Evolutionary conservation across 1,284 basidiomycete species (phyloP).

Genomic region (Pseudozyma pruni): DNA sequence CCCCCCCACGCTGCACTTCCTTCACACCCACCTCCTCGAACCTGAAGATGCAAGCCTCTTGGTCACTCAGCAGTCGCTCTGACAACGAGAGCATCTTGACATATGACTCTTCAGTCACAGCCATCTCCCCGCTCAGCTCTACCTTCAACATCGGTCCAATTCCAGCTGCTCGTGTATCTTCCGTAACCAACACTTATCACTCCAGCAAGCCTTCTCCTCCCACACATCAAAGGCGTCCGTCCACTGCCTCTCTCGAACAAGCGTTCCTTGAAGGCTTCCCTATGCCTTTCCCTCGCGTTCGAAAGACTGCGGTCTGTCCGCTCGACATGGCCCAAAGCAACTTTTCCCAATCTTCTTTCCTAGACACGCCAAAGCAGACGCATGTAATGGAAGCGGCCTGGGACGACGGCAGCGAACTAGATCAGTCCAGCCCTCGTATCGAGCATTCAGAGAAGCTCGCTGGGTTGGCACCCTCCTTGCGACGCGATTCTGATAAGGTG

Average conservation of each 20-base stretch:
- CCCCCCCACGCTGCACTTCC: no score
- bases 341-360: no score
- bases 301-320: no score
- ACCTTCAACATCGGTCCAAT: no score
- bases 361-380: no score
- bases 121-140: slow-evolving; percentile 1
- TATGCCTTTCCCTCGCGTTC: slow-evolving; percentile 7
- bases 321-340: no score
- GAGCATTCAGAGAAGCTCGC: neutral
- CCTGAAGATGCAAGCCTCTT: slow-evolving; percentile 7
- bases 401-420: slow-evolving; percentile 31
- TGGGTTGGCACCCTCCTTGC: neutral
- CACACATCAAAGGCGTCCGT: no score
- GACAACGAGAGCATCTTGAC: slow-evolving; percentile 16
- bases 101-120: slow-evolving; percentile 9
- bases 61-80: neutral
- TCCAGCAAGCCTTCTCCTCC: no score
- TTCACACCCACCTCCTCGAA: no score
- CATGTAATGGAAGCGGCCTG: slow-evolving; percentile 32
- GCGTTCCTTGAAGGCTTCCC: slow-evolving; percentile 2
- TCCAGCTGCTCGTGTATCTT: no score
- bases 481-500: neutral
- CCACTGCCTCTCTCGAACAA: neutral
- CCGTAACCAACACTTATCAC: no score
- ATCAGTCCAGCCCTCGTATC: slow-evolving; percentile 8